Conservation (phyloP, 2,329 filamentous ascomycete genomes). For the Colletotrichum musicola region DNA sequence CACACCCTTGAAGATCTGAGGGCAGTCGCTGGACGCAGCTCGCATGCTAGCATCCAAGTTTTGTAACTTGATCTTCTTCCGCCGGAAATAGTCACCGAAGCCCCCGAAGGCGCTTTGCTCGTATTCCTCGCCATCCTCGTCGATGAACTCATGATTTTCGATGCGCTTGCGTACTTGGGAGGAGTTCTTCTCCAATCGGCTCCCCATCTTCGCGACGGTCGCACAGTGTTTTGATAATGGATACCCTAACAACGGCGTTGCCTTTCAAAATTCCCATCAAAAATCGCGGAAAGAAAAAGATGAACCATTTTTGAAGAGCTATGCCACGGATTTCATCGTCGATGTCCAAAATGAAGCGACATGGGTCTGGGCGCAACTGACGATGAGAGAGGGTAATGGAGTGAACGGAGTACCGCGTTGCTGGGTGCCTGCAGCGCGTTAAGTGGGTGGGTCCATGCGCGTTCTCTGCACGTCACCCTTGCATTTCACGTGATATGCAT, state of each 20-base stretch:
- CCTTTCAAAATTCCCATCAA: background rate
- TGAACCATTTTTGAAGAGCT: background rate
- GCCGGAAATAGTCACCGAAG: conserved; percentile 90
- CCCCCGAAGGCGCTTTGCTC: conserved; percentile 87
- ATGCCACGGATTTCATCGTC: background rate
- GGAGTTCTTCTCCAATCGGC: conserved; percentile 73
- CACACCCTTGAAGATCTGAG: conserved; percentile 89
- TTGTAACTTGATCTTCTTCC: conserved; percentile 97
- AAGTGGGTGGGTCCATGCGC: conserved; percentile 48
- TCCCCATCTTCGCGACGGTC: conserved; percentile 62
- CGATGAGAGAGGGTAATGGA: conserved; percentile 1
- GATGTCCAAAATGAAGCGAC: background rate
- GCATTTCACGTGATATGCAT: conserved; percentile 45
- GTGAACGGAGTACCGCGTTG: conserved; percentile 5
- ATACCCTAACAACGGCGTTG: background rate
- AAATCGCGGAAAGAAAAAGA: background rate
- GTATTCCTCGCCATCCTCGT: conserved; percentile 91
- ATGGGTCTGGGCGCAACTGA: background rate
- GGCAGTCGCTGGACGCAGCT: conserved; percentile 75
- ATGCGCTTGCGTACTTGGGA: conserved; percentile 72
- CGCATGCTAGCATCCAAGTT: conserved; percentile 90
- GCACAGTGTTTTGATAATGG: background rate
- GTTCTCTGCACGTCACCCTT: conserved; percentile 55
- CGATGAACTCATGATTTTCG: conserved; percentile 76
- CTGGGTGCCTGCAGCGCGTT: conserved; percentile 47